These are phyloP conservation scores for Babesia bigemina DNA, from an alignment of 169 alveolate species.

Conservation along the genomic window DNA sequence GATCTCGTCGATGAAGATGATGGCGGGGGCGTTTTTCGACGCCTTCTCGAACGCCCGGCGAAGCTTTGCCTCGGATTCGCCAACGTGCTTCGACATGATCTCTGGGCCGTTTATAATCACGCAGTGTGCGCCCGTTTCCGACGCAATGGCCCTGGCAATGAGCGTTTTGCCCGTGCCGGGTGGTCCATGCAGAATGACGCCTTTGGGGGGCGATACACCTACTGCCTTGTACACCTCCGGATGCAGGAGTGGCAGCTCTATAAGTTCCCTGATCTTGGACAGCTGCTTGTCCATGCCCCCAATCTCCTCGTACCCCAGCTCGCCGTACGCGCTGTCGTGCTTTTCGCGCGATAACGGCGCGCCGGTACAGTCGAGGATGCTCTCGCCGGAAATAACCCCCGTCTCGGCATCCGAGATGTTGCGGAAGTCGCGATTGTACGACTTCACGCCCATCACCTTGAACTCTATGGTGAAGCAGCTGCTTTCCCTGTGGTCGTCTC, in stretches of 20 bases:
- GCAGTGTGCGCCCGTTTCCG: conserved; percentile 80
- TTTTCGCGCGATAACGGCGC: conserved; percentile 67
- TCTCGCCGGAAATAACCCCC: conserved; percentile 64
- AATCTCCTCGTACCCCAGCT: conserved; percentile 76
- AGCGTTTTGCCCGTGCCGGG: conserved; percentile 86
- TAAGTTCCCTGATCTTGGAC: conserved; percentile 78
- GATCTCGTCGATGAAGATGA: conserved; percentile 91
- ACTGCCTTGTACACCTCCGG: conserved; percentile 81
- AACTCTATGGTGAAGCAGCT: conserved; percentile 67
- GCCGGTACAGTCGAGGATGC: conserved; percentile 56
- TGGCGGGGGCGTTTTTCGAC: conserved; percentile 74
- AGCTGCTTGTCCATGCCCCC: conserved; percentile 81
- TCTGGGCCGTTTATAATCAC: conserved; percentile 79
- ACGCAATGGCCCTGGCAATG: conserved; percentile 83
- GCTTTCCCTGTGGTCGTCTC: conserved; percentile 23
- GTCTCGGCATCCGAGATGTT: conserved; percentile 55
- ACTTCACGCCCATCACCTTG: conserved; percentile 61
- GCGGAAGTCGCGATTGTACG: conserved; percentile 40
- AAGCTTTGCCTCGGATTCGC: conserved; percentile 87
- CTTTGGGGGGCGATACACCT: conserved; percentile 84
- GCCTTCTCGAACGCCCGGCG: conserved; percentile 83
- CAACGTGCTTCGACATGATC: conserved; percentile 82
- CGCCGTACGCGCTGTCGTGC: conserved; percentile 73
- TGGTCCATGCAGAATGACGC: conserved; percentile 83
- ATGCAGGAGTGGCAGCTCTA: conserved; percentile 78